phyloP scores from a whole-genome alignment of 768 basidiomycete species.

The Tephrocybe rancida region DNA sequence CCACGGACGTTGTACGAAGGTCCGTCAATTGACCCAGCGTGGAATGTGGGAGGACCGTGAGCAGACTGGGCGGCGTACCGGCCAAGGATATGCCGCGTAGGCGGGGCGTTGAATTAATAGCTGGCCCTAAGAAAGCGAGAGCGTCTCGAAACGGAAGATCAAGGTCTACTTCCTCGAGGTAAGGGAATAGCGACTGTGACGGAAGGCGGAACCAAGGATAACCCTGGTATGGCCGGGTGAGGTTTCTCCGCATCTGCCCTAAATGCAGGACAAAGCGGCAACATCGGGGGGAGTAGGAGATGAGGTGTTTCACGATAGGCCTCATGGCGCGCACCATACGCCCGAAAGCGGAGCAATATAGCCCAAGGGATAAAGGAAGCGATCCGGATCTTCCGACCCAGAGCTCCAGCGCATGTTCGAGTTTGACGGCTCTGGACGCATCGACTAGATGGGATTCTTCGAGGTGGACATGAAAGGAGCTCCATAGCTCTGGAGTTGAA shows the following conservation, averaged over 20 bases:
- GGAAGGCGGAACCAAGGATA: slow-evolving; percentile 5
- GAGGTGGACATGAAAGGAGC: not conserved
- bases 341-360: slow-evolving; percentile 1
- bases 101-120: slow-evolving; percentile 1
- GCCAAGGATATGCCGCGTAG: slow-evolving; percentile 1
- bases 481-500: slow-evolving; percentile 1
- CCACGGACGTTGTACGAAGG: slow-evolving; percentile 2
- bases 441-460: not conserved
- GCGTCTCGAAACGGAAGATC: slow-evolving; percentile 4
- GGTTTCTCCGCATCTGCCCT: slow-evolving; percentile 1
- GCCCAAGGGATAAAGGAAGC: slow-evolving; percentile 6
- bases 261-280: not conserved
- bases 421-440: not conserved
- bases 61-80: slow-evolving; percentile 1
- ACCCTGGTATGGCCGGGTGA: slow-evolving; percentile 1
- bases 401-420: not conserved
- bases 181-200: not conserved
- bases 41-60: slow-evolving; percentile 1
- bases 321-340: slow-evolving; percentile 1
- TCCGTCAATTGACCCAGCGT: slow-evolving; percentile 2
- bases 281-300: slow-evolving; percentile 1
- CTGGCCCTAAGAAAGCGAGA: not conserved
- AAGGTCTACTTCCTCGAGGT: not conserved
- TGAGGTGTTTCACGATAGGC: not conserved
- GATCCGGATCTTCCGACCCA: slow-evolving; percentile 6